phyloP scores from a whole-genome alignment of 2,329 filamentous ascomycete species.

The Stagonosporopsis cucurbitacearum region DNA sequence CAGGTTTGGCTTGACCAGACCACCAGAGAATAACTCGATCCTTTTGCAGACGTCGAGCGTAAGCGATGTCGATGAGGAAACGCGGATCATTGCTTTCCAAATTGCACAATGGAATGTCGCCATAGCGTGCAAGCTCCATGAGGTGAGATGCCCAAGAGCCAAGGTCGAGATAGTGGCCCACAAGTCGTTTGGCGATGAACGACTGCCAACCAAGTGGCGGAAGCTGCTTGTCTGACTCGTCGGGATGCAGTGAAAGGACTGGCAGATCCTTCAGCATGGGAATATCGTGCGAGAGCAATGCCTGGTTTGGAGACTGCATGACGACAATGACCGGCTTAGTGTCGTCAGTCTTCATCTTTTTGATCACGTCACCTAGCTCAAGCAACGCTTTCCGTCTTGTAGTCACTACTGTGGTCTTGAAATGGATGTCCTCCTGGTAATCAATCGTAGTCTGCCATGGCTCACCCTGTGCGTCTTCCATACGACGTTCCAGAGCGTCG shows the following conservation, averaged over 20 bases:
- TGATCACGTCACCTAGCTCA: constrained; percentile 85
- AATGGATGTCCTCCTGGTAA: constrained; percentile 85
- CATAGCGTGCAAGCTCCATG: constrained; percentile 85
- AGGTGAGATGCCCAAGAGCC: constrained; percentile 91
- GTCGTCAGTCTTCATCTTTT: constrained; percentile 89
- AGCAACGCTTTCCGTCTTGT: constrained; percentile 88
- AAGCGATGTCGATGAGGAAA: constrained; percentile 94
- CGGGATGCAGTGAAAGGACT: constrained; percentile 78
- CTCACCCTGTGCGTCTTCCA: constrained; percentile 70
- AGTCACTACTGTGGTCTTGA: constrained; percentile 86
- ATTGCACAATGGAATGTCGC: constrained; percentile 94
- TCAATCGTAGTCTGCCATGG: constrained; percentile 81
- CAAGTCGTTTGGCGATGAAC: constrained; percentile 82
- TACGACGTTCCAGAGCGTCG: constrained; percentile 72
- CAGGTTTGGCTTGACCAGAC: constrained; percentile 84
- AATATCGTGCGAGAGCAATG: constrained; percentile 82
- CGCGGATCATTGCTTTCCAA: constrained; percentile 91
- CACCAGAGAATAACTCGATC: constrained; percentile 98
- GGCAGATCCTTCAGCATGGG: constrained; percentile 85
- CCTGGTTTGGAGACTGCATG: constrained; percentile 86
- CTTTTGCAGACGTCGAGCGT: constrained; percentile 85
- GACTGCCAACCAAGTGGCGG: constrained; percentile 94
- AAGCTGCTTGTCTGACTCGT: constrained; percentile 82
- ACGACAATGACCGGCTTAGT: constrained; percentile 80
- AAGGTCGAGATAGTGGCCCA: constrained; percentile 90